Evolutionary conservation across 192 early-diverging fungal genomes (phyloP), one percentile per base, ranked within the genome.

Genomic region (Kickxella alabastrina): DNA sequence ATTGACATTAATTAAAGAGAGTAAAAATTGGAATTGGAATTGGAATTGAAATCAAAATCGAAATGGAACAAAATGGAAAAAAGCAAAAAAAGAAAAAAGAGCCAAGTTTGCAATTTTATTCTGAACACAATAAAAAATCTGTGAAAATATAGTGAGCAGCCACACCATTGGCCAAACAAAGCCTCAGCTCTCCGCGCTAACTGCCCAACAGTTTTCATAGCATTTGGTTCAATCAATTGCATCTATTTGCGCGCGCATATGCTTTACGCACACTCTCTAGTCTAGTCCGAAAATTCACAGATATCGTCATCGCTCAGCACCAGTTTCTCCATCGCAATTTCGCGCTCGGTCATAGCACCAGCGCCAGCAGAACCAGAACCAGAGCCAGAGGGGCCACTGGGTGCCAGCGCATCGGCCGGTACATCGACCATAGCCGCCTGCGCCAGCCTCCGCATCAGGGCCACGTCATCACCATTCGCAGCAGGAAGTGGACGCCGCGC

Each of bases 281-380:
- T n/a, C 43, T 57, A 66, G 48, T 75, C 71, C 1, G 71, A 67
- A 34, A 67, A 75, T 3, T 75, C 71, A 14, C 54, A 55, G 29
- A 75, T 67, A 35, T 75, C 71, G 35, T 75, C 71, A 36, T 75
- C 71, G 35, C 64, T 67, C 27, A 67, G 60, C 36, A 67, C 64
- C 15, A 59, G 52, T 37, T 59, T 59, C 34, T 59, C 15, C 24
- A 39, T 19, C 0, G 43, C 21, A 5, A 3, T 26, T 26, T 34
- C 45, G 13, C 17, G 28, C n/a, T 6, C 17, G 27, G 45, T 27
- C 39, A 45, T 26, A 22, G 31, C 6, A 43, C 38, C 4, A n/a
- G 27, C 41, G 13, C 34, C 17, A 43, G 42, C 23, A 8, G 34
- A 21, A 4, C 39, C 34, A 10, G 19, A 14, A 3, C 2, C 0